Evolutionary conservation across 1,284 basidiomycete species (phyloP).

Genomic region (Sparassis latifolia): DNA sequence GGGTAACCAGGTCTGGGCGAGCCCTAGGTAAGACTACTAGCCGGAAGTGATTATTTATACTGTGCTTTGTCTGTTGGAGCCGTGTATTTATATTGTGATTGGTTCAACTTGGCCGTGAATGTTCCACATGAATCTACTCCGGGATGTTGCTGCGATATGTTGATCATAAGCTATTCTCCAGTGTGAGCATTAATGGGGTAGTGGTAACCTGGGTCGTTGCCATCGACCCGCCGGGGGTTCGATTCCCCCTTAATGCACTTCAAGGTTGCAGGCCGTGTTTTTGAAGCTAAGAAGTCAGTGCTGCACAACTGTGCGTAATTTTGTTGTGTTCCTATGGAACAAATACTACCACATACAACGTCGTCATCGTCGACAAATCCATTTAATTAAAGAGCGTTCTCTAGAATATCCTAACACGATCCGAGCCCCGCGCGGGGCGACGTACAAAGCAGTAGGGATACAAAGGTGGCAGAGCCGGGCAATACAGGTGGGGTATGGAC

Average conservation of each 20-base stretch:
- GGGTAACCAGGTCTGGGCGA: neutral
- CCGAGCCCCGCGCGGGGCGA: no score
- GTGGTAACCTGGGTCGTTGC: constrained; percentile 26
- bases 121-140: neutral
- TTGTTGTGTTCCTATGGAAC: no score
- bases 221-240: constrained; percentile 65
- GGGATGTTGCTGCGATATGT: neutral
- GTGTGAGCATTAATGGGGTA: constrained; percentile 22
- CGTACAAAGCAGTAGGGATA: neutral
- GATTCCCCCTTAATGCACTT: constrained; percentile 69
- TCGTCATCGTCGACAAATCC: no score
- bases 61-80: neutral
- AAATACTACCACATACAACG: no score
- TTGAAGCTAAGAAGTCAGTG: no score
- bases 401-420: no score
- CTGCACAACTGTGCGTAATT: no score
- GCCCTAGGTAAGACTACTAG: no score
- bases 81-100: neutral
- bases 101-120: neutral
- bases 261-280: neutral
- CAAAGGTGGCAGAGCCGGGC: neutral
- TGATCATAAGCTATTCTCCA: neutral
- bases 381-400: no score
- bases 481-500: neutral
- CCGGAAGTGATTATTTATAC: neutral